Conservation (phyloP, 2,329 filamentous ascomycete species). For the Cercospora sp. region DNA sequence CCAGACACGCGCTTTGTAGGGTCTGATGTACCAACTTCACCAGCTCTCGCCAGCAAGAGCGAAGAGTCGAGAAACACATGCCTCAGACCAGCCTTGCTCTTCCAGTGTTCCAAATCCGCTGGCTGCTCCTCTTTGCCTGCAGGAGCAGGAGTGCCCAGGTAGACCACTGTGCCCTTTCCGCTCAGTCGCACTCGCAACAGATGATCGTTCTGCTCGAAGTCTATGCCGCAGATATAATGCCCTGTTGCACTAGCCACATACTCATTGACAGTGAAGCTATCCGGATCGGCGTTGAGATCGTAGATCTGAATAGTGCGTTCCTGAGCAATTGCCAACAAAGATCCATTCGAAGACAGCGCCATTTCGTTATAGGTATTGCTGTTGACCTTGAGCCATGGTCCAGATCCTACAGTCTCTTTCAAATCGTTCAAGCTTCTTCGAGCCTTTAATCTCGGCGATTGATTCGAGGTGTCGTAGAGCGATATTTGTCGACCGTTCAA, state of each 20-base stretch:
- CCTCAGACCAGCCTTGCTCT: slow-evolving; percentile 35
- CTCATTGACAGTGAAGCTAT: slow-evolving; percentile 37
- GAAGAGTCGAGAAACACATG: slow-evolving; percentile 37
- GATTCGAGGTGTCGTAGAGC: slow-evolving; percentile 33
- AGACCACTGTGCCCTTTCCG: slow-evolving; percentile 39
- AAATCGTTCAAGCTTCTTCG: slow-evolving; percentile 36
- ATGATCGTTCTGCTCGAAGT: slow-evolving; percentile 38
- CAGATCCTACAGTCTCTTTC: slow-evolving; percentile 36
- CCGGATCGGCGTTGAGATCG: slow-evolving; percentile 33
- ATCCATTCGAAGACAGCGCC: slow-evolving; percentile 36
- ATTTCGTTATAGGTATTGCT: slow-evolving; percentile 35
- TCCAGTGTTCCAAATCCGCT: slow-evolving; percentile 37
- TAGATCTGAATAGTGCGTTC: slow-evolving; percentile 40
- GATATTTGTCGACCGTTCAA: slow-evolving; percentile 36
- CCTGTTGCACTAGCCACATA: slow-evolving; percentile 37
- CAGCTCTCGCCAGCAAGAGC: slow-evolving; percentile 19
- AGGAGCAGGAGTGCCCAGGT: slow-evolving; percentile 36
- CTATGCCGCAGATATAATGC: slow-evolving; percentile 39
- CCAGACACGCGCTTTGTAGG: slow-evolving; percentile 29
- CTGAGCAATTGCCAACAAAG: slow-evolving; percentile 38
- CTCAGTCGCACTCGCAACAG: slow-evolving; percentile 37
- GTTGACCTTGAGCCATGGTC: slow-evolving; percentile 37
- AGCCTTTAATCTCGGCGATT: slow-evolving; percentile 23
- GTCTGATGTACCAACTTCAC: slow-evolving; percentile 10
- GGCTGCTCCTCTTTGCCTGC: slow-evolving; percentile 1